Evolutionary conservation across 306 rosid species (phyloP), one percentile per base, ranked within the genome.

Genomic region (Geum urbanum): DNA sequence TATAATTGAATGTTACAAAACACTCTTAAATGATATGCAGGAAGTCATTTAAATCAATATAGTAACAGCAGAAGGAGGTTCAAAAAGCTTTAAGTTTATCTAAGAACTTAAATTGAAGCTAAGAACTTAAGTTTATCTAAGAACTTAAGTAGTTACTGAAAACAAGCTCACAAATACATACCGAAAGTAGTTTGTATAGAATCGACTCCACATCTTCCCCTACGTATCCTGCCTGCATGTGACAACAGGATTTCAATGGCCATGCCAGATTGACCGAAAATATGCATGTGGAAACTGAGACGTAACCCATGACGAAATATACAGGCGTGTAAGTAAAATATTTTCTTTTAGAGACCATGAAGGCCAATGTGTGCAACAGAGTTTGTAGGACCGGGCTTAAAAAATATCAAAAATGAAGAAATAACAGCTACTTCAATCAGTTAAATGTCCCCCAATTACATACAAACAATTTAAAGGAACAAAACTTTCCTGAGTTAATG

Each of bases 121-220:
- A 27, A 5, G 35, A 3, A 50, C 19, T 59, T 35, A 35, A 10
- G 40, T 35, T 59, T 35, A 43, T 32, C 43, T 12, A 3, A 58
- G 44, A 58, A 13, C 14, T 13, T 58, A 13, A 32, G 13, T 58
- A 2, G 37, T 32, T 3, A 32, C 3, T 32, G 37, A 32, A 32
- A 70, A 43, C 22, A 80, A 46, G 50, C 61, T 48, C 24, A 20
- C 6, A 6, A 59, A 14, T 53, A 77, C 72, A 70, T 87, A 94
- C 99, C 92, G 57, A 72, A 46, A 94, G 97, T 72, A 94, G 95
- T 86, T 94, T 94, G 84, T 91, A 86, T 74, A 94, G 79, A 76
- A 94, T 86, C 52, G 99, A 94, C 76, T 94, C 99, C 77, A 94
- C 99, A 75, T 94, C 99, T 85, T 94, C 99, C 75, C 99, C 99